phyloP scores from a whole-genome alignment of 2,329 filamentous ascomycete species.

The Dactylonectria estremocensis region DNA sequence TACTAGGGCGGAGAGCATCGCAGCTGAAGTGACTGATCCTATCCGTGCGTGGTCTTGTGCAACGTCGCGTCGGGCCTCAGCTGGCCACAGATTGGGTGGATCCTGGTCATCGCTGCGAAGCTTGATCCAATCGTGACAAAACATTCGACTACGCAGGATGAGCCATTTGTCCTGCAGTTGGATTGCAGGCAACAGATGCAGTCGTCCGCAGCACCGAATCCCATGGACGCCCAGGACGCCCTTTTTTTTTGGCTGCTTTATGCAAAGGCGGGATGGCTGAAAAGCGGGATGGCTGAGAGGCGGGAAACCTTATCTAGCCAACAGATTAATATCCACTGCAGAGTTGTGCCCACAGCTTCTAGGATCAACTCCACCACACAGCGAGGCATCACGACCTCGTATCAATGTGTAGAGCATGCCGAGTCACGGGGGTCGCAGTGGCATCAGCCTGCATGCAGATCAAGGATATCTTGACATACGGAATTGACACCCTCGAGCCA shows the following conservation, averaged over 20 bases:
- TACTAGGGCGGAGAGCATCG: not conserved
- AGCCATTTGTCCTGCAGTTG: constrained; percentile 26
- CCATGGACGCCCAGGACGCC: not conserved
- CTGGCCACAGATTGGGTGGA: constrained; percentile 19
- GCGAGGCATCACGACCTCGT: constrained; percentile 10
- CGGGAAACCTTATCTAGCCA: constrained; percentile 27
- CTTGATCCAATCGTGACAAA: constrained; percentile 10
- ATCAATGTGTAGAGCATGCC: constrained; percentile 1
- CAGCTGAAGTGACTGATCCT: not conserved
- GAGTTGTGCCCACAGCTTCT: constrained; percentile 5
- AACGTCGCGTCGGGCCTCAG: constrained; percentile 26
- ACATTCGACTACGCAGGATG: constrained; percentile 6
- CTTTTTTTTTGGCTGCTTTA: not conserved
- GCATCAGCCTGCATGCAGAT: constrained; percentile 16
- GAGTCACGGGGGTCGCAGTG: constrained; percentile 18
- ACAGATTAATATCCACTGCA: constrained; percentile 5
- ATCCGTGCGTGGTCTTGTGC: constrained; percentile 23
- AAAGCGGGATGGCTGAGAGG: constrained; percentile 14
- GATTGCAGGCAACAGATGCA: constrained; percentile 10
- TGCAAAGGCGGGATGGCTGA: constrained; percentile 11
- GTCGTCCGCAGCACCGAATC: constrained; percentile 10
- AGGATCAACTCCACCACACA: not conserved
- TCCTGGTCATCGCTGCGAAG: constrained; percentile 5
- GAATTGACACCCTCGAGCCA: constrained; percentile 19
- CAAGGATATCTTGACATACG: constrained; percentile 9